These are phyloP conservation scores for Nepenthes alata DNA, from an alignment of 179 eudicot species.

Conservation along the genomic window DNA sequence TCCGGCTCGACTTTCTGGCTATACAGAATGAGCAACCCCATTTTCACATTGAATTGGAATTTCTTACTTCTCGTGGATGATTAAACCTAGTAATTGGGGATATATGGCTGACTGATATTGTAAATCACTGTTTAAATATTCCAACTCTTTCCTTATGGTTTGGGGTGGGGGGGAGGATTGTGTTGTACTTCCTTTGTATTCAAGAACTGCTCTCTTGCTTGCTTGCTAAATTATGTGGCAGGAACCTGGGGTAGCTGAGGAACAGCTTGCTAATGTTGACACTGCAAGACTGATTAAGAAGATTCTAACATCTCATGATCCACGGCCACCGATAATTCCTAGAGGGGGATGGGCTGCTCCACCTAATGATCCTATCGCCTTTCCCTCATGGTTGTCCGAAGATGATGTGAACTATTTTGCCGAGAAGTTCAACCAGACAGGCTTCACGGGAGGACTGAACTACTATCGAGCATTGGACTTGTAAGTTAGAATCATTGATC, in stretches of 20 bases:
- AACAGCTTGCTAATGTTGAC: constrained; percentile 49
- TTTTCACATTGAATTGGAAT: too few species aligned
- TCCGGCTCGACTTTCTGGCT: neutral
- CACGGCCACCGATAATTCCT: constrained; percentile 49
- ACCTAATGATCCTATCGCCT: constrained; percentile 17
- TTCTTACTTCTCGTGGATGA: too few species aligned
- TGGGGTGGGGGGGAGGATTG: too few species aligned
- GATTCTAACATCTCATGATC: constrained; percentile 30
- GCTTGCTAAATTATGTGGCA: constrained; percentile 12
- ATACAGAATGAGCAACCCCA: too few species aligned
- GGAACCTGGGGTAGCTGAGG: constrained; percentile 76
- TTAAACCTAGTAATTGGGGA: too few species aligned
- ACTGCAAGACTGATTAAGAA: constrained; percentile 37
- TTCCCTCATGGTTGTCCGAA: constrained; percentile 71
- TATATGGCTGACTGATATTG: too few species aligned
- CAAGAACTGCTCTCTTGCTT: neutral
- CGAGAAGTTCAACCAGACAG: constrained; percentile 24
- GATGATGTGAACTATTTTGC: constrained; percentile 31
- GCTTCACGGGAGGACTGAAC: constrained; percentile 38
- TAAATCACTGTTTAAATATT: too few species aligned
- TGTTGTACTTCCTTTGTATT: too few species aligned
- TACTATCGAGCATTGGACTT: constrained; percentile 39
- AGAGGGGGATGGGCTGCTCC: constrained; percentile 39
- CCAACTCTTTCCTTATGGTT: neutral
- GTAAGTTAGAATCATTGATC: constrained; percentile 15